A percentile compares a stretch with the other conserved stretches of the same genome.
These are phyloP conservation scores for Blastosporella zonata DNA, from an alignment of 1,284 basidiomycete genomes.

Conservation along the genomic window DNA sequence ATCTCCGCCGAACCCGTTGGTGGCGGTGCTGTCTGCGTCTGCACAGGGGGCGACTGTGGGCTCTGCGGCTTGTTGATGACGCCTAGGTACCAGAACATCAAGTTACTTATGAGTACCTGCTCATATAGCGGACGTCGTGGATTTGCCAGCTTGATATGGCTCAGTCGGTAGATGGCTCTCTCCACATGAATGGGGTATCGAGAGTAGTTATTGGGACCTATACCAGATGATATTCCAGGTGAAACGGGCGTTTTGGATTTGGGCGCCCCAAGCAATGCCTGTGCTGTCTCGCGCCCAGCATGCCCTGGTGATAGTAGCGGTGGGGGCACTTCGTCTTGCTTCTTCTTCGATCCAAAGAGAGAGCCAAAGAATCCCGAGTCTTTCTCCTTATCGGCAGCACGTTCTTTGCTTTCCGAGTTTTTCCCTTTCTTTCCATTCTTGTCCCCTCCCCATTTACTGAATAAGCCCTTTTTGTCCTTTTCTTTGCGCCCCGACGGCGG, in stretches of 20 bases:
- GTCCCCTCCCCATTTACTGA: constrained; percentile 69
- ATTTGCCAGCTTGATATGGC: constrained; percentile 98
- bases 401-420: constrained; percentile 47
- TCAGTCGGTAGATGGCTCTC: constrained; percentile 93
- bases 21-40: constrained; percentile 22
- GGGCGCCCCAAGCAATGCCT: constrained; percentile 77
- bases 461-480: constrained; percentile 77
- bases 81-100: constrained; percentile 99
- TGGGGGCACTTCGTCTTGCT: constrained; percentile 61
- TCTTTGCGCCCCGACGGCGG: constrained; percentile 50
- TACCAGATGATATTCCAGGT: constrained; percentile 44
- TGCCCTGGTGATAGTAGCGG: constrained; percentile 47
- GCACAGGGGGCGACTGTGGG: constrained; percentile 29
- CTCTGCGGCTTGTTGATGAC: constrained; percentile 88
- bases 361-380: constrained; percentile 84
- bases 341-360: constrained; percentile 77
- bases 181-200: constrained; percentile 98
- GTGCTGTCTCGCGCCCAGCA: constrained; percentile 76
- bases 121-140: constrained; percentile 95
- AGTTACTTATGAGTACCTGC: constrained; percentile 97
- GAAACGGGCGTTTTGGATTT: constrained; percentile 73
- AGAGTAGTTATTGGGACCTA: constrained; percentile 52
- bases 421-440: constrained; percentile 55
- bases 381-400: constrained; percentile 60
- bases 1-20: constrained; percentile 17